phyloP scores from a whole-genome alignment of 441 rosid species.

The Populus trichocarpa region DNA sequence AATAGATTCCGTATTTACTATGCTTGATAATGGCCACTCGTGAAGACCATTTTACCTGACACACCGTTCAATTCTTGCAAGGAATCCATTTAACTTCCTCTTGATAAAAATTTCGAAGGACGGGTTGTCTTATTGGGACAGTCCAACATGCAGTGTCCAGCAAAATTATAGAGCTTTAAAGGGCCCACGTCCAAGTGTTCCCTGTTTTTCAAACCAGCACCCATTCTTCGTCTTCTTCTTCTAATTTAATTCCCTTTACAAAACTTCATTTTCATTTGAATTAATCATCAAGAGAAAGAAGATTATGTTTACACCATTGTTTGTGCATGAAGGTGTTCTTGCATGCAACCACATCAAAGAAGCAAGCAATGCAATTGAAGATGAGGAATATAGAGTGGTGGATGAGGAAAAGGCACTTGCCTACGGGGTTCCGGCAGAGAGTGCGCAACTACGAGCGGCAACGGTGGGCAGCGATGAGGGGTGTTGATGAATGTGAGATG shows the following conservation, averaged over 20 bases:
- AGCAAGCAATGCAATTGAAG: constrained; percentile 92
- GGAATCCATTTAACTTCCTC: background rate
- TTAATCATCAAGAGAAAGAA: background rate
- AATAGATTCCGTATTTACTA: background rate
- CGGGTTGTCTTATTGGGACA: no score
- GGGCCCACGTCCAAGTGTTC: no score
- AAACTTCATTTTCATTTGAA: no score
- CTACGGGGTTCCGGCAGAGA: constrained; percentile 72
- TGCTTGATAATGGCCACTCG: background rate
- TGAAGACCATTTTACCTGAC: background rate
- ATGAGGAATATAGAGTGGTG: constrained; percentile 98
- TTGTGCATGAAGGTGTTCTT: constrained; percentile 56
- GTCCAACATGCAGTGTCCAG: no score
- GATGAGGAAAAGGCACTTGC: constrained; percentile 89
- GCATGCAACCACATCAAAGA: constrained; percentile 92
- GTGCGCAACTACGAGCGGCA: constrained; percentile 90
- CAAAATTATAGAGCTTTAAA: no score
- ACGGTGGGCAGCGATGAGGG: constrained; percentile 96
- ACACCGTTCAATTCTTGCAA: background rate
- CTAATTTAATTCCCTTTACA: no score
- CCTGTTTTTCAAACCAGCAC: no score
- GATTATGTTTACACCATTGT: background rate
- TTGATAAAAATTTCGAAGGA: no score
- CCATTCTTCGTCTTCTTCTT: no score
- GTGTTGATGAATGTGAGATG: constrained; percentile 88